These are phyloP conservation scores for Nakaseomyces nivariensis DNA, from an alignment of 1,139 yeast genomes.

Conservation along the genomic window DNA sequence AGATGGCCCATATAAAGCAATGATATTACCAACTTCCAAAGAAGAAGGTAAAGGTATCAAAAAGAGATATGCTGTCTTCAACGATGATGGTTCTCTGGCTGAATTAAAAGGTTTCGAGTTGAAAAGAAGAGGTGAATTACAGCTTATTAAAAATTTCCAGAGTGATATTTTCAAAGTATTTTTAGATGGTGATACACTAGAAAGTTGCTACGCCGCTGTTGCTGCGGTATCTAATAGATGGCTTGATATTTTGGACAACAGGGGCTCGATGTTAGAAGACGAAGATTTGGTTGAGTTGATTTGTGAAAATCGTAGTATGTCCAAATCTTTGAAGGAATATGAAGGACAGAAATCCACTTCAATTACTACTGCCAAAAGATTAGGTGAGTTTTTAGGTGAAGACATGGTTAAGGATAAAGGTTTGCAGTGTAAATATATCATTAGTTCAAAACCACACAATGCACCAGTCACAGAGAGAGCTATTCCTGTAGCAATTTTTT, in stretches of 20 bases:
- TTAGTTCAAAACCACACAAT: conserved; percentile 71
- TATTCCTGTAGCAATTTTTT: conserved; percentile 89
- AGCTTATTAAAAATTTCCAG: conserved; percentile 88
- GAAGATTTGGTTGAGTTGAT: conserved; percentile 89
- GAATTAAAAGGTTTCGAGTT: conserved; percentile 95
- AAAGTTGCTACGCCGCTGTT: conserved; percentile 77
- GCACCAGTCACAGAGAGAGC: conserved; percentile 97
- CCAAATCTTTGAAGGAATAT: conserved; percentile 81
- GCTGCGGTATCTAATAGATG: conserved; percentile 91
- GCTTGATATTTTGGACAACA: conserved; percentile 86
- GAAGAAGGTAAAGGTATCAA: conserved; percentile 97
- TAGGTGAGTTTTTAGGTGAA: conserved; percentile 93
- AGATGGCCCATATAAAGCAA: conserved; percentile 97
- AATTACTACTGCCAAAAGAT: conserved; percentile 84
- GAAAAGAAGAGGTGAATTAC: conserved; percentile 93
- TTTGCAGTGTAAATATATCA: conserved; percentile 87
- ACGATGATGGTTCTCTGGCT: conserved; percentile 86
- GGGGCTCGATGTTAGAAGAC: conserved; percentile 81
- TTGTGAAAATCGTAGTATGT: conserved; percentile 95
- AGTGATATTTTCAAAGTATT: conserved; percentile 88
- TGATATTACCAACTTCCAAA: conserved; percentile 93
- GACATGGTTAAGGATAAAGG: conserved; percentile 97
- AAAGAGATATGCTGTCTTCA: conserved; percentile 94
- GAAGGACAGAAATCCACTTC: conserved; percentile 89
- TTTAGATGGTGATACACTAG: conserved; percentile 71